Conservation (phyloP, 108 stramenopile genomes). For the Nannochloropsis gaditana region DNA sequence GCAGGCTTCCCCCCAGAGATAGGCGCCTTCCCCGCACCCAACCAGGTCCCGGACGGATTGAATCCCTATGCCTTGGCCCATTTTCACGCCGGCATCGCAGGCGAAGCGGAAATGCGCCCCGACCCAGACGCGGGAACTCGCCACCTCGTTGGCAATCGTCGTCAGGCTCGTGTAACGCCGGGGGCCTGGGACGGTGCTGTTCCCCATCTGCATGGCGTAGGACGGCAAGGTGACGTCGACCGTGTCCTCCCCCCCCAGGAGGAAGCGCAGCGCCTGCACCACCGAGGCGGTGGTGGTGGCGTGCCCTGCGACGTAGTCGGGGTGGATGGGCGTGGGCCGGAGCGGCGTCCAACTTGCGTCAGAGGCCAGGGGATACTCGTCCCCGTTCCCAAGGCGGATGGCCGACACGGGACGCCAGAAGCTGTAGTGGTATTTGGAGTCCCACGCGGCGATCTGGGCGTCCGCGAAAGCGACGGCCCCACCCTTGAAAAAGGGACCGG, state of each 20-base stretch:
- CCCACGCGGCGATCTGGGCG: neutral
- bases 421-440: neutral
- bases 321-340: neutral
- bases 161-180: slow-evolving; percentile 3
- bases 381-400: neutral
- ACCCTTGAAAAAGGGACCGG: neutral
- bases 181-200: neutral
- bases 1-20: neutral
- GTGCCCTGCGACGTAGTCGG: neutral
- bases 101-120: slow-evolving; percentile 10
- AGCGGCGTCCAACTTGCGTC: neutral
- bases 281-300: neutral
- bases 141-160: neutral
- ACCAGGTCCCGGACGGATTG: neutral
- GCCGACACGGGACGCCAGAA: neutral
- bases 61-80: neutral
- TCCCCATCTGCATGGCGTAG: neutral
- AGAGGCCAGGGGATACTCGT: neutral
- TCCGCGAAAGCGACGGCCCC: neutral
- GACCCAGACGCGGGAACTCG: neutral
- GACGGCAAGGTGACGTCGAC: neutral
- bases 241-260: neutral
- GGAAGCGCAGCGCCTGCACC: neutral
- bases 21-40: neutral
- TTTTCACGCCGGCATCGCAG: neutral